Evolutionary conservation across 345 rosid species (phyloP).

Genomic region (Eutrema japonicum): DNA sequence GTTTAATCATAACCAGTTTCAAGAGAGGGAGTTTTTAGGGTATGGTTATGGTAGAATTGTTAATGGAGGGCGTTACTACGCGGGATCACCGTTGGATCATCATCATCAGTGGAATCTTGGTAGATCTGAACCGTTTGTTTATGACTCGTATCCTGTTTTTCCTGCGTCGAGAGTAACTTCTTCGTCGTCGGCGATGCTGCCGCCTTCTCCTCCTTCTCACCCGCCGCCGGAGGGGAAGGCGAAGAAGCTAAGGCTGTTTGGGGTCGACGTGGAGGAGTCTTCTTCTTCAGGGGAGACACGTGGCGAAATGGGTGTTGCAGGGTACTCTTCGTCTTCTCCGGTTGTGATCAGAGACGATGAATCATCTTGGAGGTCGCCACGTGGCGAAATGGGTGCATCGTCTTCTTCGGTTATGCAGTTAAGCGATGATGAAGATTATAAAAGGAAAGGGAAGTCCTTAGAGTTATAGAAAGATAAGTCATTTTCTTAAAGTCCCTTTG

Average conservation of each 20-base stretch:
- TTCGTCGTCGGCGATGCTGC: slow-evolving; percentile 2
- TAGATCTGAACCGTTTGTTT: slow-evolving; percentile 49
- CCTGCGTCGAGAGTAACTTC: slow-evolving; percentile 29
- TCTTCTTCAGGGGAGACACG: slow-evolving; percentile 42
- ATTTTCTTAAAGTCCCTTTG: neutral
- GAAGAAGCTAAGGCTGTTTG: slow-evolving; percentile 66
- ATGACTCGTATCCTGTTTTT: slow-evolving; percentile 64
- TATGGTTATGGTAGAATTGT: slow-evolving; percentile 36
- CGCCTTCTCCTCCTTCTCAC: slow-evolving; percentile 25
- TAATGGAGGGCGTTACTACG: slow-evolving; percentile 41
- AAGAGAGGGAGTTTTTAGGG: slow-evolving; percentile 38
- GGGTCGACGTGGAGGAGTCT: slow-evolving; percentile 68
- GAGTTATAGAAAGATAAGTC: slow-evolving; percentile 24
- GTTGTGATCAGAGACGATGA: slow-evolving; percentile 36
- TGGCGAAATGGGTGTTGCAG: slow-evolving; percentile 28
- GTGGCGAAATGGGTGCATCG: slow-evolving; percentile 46
- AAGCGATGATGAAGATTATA: slow-evolving; percentile 33
- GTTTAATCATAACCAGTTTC: slow-evolving; percentile 18
- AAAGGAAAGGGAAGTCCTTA: slow-evolving; percentile 45
- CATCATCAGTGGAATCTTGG: slow-evolving; percentile 40
- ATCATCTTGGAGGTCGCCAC: slow-evolving; percentile 34
- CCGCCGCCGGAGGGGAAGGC: slow-evolving; percentile 23
- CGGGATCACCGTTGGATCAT: slow-evolving; percentile 48
- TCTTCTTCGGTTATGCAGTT: slow-evolving; percentile 42
- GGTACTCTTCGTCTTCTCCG: slow-evolving; percentile 36